phyloP scores from a whole-genome alignment of 495 filamentous ascomycete genomes.

The Neurospora sp. region DNA sequence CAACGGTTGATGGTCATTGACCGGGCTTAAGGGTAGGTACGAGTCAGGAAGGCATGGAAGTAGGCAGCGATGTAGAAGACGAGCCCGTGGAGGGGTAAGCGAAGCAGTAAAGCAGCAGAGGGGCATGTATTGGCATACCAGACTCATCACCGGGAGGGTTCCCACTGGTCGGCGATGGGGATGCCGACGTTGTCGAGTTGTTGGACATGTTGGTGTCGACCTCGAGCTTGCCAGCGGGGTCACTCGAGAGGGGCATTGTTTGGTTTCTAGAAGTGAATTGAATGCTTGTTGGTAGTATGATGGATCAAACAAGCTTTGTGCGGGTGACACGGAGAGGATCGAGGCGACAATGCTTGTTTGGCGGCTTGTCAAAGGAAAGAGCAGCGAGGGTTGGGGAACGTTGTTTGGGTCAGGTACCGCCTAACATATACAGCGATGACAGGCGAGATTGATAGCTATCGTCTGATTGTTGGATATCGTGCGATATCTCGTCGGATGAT shows the following conservation, averaged over 20 bases:
- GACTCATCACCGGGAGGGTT: constrained; percentile 24
- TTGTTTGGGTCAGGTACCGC: not conserved
- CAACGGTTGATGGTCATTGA: not conserved
- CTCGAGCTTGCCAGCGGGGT: constrained; percentile 20
- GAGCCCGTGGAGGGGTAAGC: not conserved
- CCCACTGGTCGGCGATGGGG: constrained; percentile 12
- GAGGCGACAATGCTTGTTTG: not conserved
- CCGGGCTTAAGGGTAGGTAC: not conserved
- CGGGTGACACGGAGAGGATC: not conserved
- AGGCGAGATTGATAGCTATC: not conserved
- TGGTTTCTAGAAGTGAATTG: not conserved
- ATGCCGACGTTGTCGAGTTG: constrained; percentile 10
- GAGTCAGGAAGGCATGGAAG: not conserved
- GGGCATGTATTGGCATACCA: constrained; percentile 16
- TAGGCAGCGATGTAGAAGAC: not conserved
- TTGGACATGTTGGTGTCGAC: constrained; percentile 24
- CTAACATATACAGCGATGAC: not conserved
- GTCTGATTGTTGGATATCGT: not conserved
- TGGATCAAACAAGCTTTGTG: not conserved
- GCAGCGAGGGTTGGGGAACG: not conserved
- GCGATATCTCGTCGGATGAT: not conserved
- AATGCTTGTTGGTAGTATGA: not conserved
- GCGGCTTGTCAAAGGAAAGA: not conserved
- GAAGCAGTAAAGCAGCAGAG: not conserved
- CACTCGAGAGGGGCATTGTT: constrained; percentile 25